Evolutionary conservation across 73 alveolate genomes (phyloP).

Genomic region (Halteria grandinella): DNA sequence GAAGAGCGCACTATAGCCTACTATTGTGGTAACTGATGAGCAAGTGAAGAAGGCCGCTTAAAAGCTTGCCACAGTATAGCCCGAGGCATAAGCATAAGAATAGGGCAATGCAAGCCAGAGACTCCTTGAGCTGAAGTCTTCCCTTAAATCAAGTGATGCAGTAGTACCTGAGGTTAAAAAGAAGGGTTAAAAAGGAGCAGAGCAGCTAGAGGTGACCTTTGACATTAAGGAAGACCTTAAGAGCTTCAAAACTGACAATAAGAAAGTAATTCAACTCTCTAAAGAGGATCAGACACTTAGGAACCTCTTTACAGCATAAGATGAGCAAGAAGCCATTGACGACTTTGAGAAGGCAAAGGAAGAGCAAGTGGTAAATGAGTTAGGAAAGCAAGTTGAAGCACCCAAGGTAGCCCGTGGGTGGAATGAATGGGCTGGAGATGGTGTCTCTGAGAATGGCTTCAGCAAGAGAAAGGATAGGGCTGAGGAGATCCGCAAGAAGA

Average conservation of each 20-base stretch:
- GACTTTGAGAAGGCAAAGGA: constrained; percentile 59
- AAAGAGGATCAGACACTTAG: constrained; percentile 37
- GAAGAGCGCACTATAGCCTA: too few relatives aligned
- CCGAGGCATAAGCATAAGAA: too few relatives aligned
- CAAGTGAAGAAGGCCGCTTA: constrained; percentile 26
- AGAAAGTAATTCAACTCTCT: constrained; percentile 30
- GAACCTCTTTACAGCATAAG: constrained; percentile 29
- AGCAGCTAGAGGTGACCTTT: constrained; percentile 40
- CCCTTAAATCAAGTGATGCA: too few relatives aligned
- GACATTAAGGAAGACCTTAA: constrained; percentile 43
- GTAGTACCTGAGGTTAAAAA: constrained; percentile 21
- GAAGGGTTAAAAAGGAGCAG: constrained; percentile 1
- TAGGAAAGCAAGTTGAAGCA: constrained; percentile 26
- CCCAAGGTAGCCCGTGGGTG: constrained; percentile 42
- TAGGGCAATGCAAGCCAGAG: too few relatives aligned
- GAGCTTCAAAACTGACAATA: constrained; percentile 42
- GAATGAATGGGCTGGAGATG: constrained; percentile 68
- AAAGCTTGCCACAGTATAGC: too few relatives aligned
- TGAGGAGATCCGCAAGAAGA: constrained; percentile 38
- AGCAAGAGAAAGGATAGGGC: constrained; percentile 36
- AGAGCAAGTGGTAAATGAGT: constrained; percentile 38
- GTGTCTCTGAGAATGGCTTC: background rate
- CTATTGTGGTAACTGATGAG: background rate
- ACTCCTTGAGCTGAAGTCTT: too few relatives aligned
- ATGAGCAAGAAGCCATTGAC: constrained; percentile 30